Conservation (phyloP, 1,284 basidiomycete genomes). For the Trichosporon sp. region DNA sequence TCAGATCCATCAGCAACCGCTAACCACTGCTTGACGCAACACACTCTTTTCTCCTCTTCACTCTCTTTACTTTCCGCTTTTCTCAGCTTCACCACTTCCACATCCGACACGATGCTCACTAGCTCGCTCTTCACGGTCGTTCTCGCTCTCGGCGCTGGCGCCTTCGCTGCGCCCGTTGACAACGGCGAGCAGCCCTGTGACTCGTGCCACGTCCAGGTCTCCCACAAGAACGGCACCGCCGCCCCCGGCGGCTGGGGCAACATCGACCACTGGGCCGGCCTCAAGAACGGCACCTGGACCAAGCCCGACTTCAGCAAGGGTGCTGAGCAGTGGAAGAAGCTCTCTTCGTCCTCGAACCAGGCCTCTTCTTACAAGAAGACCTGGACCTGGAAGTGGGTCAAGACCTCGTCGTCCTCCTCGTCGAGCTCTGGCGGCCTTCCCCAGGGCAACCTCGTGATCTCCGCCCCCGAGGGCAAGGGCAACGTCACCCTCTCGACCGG, state of each 20-base stretch:
- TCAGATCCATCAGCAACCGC: neutral
- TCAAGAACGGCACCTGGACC: neutral
- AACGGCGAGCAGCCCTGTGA: neutral
- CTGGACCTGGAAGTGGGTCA: neutral
- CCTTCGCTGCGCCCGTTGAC: neutral
- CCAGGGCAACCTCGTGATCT: neutral
- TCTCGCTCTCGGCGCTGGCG: neutral
- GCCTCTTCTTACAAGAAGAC: neutral
- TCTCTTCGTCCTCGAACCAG: neutral
- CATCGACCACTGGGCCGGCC: neutral
- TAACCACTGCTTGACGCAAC: neutral
- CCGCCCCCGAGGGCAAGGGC: neutral
- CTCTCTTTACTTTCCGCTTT: neutral
- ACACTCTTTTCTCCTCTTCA: neutral
- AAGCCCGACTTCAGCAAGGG: neutral
- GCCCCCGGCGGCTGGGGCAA: neutral
- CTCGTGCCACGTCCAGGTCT: neutral
- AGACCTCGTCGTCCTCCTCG: neutral
- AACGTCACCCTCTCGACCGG: neutral
- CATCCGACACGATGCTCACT: neutral
- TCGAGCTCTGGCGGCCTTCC: neutral
- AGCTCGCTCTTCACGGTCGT: slow-evolving; percentile 1
- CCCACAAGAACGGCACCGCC: neutral
- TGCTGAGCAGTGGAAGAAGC: neutral
- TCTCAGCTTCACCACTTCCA: neutral